Evolutionary conservation across 2,329 filamentous ascomycete species (phyloP).

Genomic region (Pezicula rhizophila): DNA sequence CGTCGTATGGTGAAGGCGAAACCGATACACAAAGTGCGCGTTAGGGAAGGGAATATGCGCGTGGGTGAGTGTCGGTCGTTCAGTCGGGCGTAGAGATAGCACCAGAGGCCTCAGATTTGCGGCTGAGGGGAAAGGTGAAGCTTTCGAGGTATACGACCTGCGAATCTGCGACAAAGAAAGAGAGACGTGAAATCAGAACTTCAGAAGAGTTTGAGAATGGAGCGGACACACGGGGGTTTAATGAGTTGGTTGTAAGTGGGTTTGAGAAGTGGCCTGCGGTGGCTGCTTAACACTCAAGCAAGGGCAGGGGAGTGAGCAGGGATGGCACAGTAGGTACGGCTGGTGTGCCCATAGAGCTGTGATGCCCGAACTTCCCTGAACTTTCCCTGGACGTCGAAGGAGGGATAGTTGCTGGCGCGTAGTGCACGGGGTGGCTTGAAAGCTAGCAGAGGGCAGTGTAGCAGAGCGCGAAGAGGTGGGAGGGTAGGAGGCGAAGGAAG

Average conservation of each 20-base stretch:
- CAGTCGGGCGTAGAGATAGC: neutral
- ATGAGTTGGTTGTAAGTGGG: conserved; percentile 11
- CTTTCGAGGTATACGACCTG: conserved; percentile 19
- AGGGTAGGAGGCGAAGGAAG: no score
- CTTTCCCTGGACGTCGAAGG: neutral
- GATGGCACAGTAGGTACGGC: neutral
- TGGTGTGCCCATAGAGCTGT: neutral
- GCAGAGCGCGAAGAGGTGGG: no score
- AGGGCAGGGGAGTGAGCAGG: neutral
- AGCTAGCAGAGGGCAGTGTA: no score
- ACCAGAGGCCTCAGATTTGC: neutral
- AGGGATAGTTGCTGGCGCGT: neutral
- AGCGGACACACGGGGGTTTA: conserved; percentile 23
- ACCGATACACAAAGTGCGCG: conserved; percentile 4
- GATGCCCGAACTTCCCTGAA: neutral
- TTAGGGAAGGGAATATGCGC: neutral
- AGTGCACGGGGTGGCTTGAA: neutral
- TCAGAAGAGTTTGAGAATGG: conserved; percentile 25
- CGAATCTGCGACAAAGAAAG: conserved; percentile 28
- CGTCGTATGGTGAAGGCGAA: conserved; percentile 4
- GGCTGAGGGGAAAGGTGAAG: conserved; percentile 17
- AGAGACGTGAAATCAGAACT: conserved; percentile 24
- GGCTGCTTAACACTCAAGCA: neutral
- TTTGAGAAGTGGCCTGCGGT: conserved; percentile 1
- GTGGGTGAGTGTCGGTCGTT: conserved; percentile 1